A percentile compares a stretch with the other conserved stretches of the same genome.
Conservation (phyloP, 257 asterid species). For the Mitragyna speciosa region DNA sequence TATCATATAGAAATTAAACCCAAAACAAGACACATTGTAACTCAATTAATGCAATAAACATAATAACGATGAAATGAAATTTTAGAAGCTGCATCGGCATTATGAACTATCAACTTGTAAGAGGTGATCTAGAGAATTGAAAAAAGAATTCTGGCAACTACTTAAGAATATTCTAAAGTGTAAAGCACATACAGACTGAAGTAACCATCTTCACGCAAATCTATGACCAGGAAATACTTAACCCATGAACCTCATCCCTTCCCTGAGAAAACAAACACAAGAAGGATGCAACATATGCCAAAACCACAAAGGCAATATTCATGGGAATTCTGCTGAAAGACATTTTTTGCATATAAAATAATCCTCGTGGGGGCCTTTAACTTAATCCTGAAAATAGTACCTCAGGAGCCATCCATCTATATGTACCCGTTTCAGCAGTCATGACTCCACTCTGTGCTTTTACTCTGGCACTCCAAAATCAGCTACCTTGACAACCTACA, state of each 20-base stretch:
- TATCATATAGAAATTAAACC: not conserved
- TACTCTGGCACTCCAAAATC: conserved; percentile 99
- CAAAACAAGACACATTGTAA: not conserved
- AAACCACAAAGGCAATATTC: not conserved
- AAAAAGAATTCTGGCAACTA: not conserved
- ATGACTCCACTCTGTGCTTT: conserved; percentile 93
- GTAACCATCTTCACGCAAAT: not conserved
- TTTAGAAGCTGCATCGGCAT: not conserved
- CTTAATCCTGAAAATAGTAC: conserved; percentile 37
- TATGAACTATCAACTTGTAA: not conserved
- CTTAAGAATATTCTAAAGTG: not conserved
- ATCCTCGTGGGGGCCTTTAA: conserved; percentile 5
- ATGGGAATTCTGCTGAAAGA: conserved; percentile 7
- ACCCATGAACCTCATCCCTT: not conserved
- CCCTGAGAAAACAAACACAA: conserved; percentile 5
- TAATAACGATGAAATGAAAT: not conserved
- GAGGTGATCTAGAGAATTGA: not conserved
- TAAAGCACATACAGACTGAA: not conserved
- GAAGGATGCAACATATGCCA: conserved; percentile 5
- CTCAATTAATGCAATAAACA: not conserved
- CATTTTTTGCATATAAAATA: not conserved
- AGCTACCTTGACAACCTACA: conserved; percentile 95
- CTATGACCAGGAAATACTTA: not conserved
- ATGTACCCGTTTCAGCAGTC: conserved; percentile 99
- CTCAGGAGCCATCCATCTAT: conserved; percentile 99